phyloP scores from a whole-genome alignment of 75 land plant genomes.

The Selaginella moellendorffii region DNA sequence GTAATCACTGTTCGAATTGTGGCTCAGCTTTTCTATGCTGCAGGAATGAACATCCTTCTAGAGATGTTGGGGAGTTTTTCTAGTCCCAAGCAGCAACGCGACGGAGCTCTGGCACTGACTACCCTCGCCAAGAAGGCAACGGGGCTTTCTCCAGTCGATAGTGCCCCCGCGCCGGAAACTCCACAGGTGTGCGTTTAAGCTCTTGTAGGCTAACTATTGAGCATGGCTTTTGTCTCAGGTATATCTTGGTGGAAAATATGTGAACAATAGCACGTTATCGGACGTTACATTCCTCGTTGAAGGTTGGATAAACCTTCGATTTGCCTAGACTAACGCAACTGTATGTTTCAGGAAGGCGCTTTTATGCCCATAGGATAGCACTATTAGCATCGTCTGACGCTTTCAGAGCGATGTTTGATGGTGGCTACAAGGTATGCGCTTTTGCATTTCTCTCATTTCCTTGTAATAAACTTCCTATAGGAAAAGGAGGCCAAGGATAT shows the following conservation, averaged over 20 bases:
- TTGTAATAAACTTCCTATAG: constrained; percentile 29
- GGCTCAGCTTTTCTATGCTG: constrained; percentile 14
- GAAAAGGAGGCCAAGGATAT: constrained; percentile 89
- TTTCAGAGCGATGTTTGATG: constrained; percentile 99
- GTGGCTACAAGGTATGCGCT: constrained; percentile 70
- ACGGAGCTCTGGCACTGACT: constrained; percentile 62
- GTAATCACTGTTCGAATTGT: background rate
- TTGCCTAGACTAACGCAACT: background rate
- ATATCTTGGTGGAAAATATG: constrained; percentile 81
- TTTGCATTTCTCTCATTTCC: background rate
- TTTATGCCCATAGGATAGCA: constrained; percentile 88
- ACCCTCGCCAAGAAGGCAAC: constrained; percentile 67
- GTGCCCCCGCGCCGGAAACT: constrained; percentile 79
- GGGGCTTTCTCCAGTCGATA: constrained; percentile 70
- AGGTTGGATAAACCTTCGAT: constrained; percentile 26
- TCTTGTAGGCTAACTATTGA: background rate
- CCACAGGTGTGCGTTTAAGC: constrained; percentile 51
- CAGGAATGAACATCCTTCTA: constrained; percentile 71
- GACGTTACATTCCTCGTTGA: constrained; percentile 93
- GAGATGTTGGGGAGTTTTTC: constrained; percentile 43
- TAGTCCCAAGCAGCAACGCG: constrained; percentile 48
- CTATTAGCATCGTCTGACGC: constrained; percentile 96
- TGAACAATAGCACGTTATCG: constrained; percentile 68
- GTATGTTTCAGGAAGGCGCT: constrained; percentile 45
- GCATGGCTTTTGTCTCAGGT: constrained; percentile 39